Conservation (phyloP, 495 filamentous ascomycete genomes). For the Aspergillus cavernicola region DNA sequence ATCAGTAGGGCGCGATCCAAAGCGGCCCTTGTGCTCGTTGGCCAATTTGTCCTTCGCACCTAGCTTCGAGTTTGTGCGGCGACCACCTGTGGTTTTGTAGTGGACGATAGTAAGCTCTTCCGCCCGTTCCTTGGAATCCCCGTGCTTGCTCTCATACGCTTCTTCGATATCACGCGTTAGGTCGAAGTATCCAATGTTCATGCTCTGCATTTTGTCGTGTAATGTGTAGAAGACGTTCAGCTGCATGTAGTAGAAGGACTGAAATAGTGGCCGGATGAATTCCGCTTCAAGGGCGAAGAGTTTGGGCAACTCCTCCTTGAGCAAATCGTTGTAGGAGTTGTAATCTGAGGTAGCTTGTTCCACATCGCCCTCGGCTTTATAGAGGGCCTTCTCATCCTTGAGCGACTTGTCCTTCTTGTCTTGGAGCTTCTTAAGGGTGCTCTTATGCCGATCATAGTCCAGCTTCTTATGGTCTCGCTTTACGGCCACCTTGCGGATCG, state of each 20-base stretch:
- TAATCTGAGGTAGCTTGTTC: constrained; percentile 93
- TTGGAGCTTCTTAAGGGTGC: constrained; percentile 84
- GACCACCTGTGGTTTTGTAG: constrained; percentile 78
- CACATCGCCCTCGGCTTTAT: constrained; percentile 90
- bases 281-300: constrained; percentile 90
- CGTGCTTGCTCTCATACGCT: constrained; percentile 82
- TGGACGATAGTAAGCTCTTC: constrained; percentile 77
- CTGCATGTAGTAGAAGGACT: constrained; percentile 99
- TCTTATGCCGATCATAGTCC: constrained; percentile 85
- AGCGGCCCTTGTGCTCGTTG: constrained; percentile 34
- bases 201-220: constrained; percentile 94
- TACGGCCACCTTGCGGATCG: constrained; percentile 78
- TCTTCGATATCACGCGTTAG: constrained; percentile 84
- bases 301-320: constrained; percentile 93
- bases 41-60: constrained; percentile 37
- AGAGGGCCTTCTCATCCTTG: constrained; percentile 96
- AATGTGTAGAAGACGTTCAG: constrained; percentile 99
- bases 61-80: constrained; percentile 46
- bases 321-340: constrained; percentile 92
- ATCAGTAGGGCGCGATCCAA: constrained; percentile 32
- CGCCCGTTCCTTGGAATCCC: constrained; percentile 74
- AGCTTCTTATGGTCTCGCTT: constrained; percentile 98
- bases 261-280: constrained; percentile 96
- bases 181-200: constrained; percentile 97
- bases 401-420: constrained; percentile 95